A percentile compares a stretch with the other conserved stretches of the same genome.
Evolutionary conservation across 2,329 filamentous ascomycete genomes (phyloP).

Genomic region (Beauveria brongniartii): DNA sequence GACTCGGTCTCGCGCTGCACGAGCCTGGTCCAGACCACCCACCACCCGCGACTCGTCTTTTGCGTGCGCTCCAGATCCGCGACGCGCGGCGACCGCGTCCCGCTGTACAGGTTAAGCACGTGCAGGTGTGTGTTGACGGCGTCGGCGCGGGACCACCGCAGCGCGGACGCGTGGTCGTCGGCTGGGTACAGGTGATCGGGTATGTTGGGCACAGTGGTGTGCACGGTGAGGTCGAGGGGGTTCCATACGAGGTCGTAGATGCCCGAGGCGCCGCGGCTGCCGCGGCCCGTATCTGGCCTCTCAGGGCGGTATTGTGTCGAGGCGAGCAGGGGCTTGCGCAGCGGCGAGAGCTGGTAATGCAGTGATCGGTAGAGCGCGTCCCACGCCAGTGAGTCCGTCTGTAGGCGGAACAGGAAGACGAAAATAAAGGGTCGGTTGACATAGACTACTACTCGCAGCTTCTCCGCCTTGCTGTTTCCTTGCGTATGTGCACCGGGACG

Average conservation of each 20-base stretch:
- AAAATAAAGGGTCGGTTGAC: conserved; percentile 70
- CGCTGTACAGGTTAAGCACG: conserved; percentile 46
- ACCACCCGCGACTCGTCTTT: conserved; percentile 61
- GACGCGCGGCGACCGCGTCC: conserved; percentile 31
- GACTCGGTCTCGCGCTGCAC: conserved; percentile 21
- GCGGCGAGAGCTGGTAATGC: conserved; percentile 51
- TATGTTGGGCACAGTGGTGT: conserved; percentile 60
- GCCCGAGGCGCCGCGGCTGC: conserved; percentile 25
- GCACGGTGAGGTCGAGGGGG: conserved; percentile 44
- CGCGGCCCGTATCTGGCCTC: conserved; percentile 31
- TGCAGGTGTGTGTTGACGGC: conserved; percentile 59
- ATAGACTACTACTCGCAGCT: conserved; percentile 64
- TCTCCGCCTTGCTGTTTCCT: conserved; percentile 45
- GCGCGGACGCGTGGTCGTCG: conserved; percentile 18
- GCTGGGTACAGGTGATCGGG: conserved; percentile 34
- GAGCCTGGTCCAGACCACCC: conserved; percentile 59
- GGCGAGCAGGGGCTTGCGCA: conserved; percentile 46
- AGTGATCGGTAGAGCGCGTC: conserved; percentile 50
- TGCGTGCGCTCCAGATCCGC: conserved; percentile 51
- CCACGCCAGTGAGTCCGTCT: conserved; percentile 50
- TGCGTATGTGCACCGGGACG: conserved; percentile 29
- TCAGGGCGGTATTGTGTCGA: conserved; percentile 51
- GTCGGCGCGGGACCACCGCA: conserved; percentile 50
- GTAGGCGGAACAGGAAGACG: conserved; percentile 58
- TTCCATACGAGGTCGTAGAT: conserved; percentile 61